Conservation (phyloP, 371 early-diverging fungal genomes). For the Dichotomocladium elegans region DNA sequence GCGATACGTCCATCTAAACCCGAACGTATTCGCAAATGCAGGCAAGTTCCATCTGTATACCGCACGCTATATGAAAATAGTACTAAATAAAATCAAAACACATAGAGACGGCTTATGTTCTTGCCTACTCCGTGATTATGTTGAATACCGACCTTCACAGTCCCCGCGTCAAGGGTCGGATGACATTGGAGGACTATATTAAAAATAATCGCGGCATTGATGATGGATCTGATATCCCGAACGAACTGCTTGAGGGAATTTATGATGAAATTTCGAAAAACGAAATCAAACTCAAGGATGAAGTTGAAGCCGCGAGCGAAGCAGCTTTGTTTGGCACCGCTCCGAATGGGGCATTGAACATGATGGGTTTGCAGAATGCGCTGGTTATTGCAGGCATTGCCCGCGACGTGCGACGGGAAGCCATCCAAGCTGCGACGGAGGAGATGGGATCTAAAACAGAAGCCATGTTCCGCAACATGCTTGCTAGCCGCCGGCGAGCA, state of each 20-base stretch:
- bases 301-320: conserved; percentile 54
- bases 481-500: conserved; percentile 40
- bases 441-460: conserved; percentile 59
- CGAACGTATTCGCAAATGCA: conserved; percentile 70
- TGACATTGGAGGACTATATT: conserved; percentile 91
- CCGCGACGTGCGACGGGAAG: conserved; percentile 47
- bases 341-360: conserved; percentile 25
- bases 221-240: conserved; percentile 76
- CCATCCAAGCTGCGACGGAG: conserved; percentile 48
- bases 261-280: conserved; percentile 81
- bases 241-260: conserved; percentile 62
- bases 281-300: conserved; percentile 93
- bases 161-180: conserved; percentile 85
- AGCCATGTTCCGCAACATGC: conserved; percentile 50
- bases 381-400: conserved; percentile 45
- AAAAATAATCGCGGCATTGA: conserved; percentile 94
- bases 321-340: conserved; percentile 22
- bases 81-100: not conserved
- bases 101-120: conserved; percentile 84
- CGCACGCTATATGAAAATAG: not conserved
- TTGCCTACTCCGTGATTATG: conserved; percentile 94
- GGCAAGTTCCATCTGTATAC: conserved; percentile 21
- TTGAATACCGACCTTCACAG: conserved; percentile 96
- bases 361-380: conserved; percentile 44
- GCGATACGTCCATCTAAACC: conserved; percentile 81